Conservation (phyloP, 805 yeast species). For the Huiozyma naganishii region DNA sequence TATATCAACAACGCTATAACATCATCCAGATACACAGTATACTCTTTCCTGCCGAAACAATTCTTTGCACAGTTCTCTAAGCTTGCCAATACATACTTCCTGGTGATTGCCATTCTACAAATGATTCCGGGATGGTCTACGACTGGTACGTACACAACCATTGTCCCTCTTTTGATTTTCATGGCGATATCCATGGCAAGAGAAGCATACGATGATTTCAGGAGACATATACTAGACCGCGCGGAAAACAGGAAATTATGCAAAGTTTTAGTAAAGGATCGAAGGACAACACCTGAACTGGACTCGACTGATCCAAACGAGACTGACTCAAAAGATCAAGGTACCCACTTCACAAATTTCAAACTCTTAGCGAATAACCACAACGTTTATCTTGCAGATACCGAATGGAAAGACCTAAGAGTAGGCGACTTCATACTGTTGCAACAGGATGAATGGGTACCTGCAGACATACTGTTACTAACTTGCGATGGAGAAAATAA, state of each 20-base stretch:
- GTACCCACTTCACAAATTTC: slow-evolving; percentile 17
- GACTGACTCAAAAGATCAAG: not conserved
- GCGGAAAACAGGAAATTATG: slow-evolving; percentile 61
- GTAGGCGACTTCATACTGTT: slow-evolving; percentile 83
- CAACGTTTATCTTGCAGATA: slow-evolving; percentile 16
- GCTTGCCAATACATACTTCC: slow-evolving; percentile 82
- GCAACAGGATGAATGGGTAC: slow-evolving; percentile 79
- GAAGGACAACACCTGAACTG: not conserved
- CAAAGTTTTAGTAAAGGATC: slow-evolving; percentile 26
- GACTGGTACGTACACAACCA: slow-evolving; percentile 91
- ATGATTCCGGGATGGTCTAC: slow-evolving; percentile 97
- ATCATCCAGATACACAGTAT: slow-evolving; percentile 74
- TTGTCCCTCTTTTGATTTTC: slow-evolving; percentile 76
- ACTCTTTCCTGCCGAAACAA: slow-evolving; percentile 81
- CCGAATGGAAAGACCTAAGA: slow-evolving; percentile 61
- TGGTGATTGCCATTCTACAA: slow-evolving; percentile 84
- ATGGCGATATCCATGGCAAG: slow-evolving; percentile 81
- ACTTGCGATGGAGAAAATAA: slow-evolving; percentile 51
- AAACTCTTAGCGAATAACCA: slow-evolving; percentile 11
- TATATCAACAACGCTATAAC: slow-evolving; percentile 63
- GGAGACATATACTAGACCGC: slow-evolving; percentile 75
- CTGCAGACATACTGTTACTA: slow-evolving; percentile 76
- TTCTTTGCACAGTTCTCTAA: slow-evolving; percentile 85
- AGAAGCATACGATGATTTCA: slow-evolving; percentile 89
- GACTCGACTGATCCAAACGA: not conserved